These are phyloP conservation scores for Penicillium vulpinum DNA, from an alignment of 2,329 filamentous ascomycete genomes.

Conservation along the genomic window DNA sequence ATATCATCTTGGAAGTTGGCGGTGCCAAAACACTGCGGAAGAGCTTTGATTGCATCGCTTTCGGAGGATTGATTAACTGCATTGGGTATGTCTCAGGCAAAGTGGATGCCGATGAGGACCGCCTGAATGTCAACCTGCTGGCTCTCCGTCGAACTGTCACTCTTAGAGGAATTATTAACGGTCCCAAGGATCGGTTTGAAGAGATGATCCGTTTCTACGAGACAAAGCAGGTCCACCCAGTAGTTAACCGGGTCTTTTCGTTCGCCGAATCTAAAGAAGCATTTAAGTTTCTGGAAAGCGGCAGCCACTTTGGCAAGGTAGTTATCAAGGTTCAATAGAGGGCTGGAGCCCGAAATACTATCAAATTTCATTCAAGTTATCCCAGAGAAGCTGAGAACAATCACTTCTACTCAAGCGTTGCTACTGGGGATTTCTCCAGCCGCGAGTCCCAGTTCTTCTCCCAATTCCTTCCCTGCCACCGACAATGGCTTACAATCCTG, in stretches of 20 bases:
- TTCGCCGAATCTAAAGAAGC: constrained; percentile 55
- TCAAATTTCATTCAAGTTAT: background rate
- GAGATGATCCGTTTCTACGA: constrained; percentile 41
- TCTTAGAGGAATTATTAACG: constrained; percentile 62
- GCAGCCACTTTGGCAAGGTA: constrained; percentile 59
- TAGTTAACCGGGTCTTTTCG: constrained; percentile 58
- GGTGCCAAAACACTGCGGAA: constrained; percentile 53
- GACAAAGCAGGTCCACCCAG: constrained; percentile 34
- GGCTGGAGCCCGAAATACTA: background rate
- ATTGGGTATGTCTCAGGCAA: constrained; percentile 55
- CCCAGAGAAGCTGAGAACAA: background rate
- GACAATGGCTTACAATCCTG: constrained; percentile 29
- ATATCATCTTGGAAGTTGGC: constrained; percentile 55
- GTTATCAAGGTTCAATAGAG: constrained; percentile 47
- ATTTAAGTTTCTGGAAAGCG: constrained; percentile 53
- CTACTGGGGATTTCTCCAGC: constrained; percentile 16
- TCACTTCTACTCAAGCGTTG: constrained; percentile 14
- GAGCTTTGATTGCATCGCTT: constrained; percentile 47
- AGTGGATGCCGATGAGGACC: constrained; percentile 55
- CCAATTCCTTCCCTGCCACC: constrained; percentile 22
- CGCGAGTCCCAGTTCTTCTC: constrained; percentile 28
- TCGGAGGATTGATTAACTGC: constrained; percentile 49
- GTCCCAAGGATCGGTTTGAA: constrained; percentile 56
- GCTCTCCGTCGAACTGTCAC: constrained; percentile 54
- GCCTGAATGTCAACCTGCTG: constrained; percentile 61